A percentile compares a stretch with the other conserved stretches of the same genome.
phyloP scores from a whole-genome alignment of 129 eudicot species.

The Tagetes erecta region DNA sequence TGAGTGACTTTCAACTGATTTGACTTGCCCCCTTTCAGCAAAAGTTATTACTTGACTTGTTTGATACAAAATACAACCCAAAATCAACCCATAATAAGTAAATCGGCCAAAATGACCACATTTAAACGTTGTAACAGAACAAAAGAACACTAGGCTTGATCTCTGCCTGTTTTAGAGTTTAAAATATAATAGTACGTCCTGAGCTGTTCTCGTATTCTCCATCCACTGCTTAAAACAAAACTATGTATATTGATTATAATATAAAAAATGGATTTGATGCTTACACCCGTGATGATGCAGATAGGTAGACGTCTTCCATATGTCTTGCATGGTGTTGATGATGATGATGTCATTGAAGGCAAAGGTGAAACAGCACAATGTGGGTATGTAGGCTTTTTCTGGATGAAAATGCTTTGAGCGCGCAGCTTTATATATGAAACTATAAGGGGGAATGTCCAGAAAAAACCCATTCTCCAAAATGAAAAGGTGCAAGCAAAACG shows the following conservation, averaged over 20 bases:
- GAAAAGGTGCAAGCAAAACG: slow-evolving; percentile 43
- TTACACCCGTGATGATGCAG: slow-evolving; percentile 90
- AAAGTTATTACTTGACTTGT: background rate
- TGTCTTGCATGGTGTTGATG: slow-evolving; percentile 13
- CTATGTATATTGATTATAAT: background rate
- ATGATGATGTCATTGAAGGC: slow-evolving; percentile 28
- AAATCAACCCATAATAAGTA: background rate
- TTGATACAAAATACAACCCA: background rate
- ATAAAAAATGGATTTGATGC: slow-evolving; percentile 7
- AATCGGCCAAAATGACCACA: background rate
- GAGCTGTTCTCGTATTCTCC: background rate
- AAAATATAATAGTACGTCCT: background rate
- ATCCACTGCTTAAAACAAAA: background rate
- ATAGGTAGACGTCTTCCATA: slow-evolving; percentile 40
- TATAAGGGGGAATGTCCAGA: slow-evolving; percentile 68
- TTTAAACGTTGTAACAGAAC: background rate
- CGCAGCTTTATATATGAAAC: slow-evolving; percentile 51
- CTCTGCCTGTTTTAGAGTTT: background rate
- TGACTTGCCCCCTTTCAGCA: background rate
- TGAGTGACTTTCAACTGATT: background rate
- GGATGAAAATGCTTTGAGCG: slow-evolving; percentile 23
- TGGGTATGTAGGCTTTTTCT: slow-evolving; percentile 23
- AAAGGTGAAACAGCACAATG: slow-evolving; percentile 33
- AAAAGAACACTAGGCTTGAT: background rate
- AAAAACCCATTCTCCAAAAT: slow-evolving; percentile 76